Conservation (phyloP, 2,329 filamentous ascomycete species). For the Diaporthe helianthi region DNA sequence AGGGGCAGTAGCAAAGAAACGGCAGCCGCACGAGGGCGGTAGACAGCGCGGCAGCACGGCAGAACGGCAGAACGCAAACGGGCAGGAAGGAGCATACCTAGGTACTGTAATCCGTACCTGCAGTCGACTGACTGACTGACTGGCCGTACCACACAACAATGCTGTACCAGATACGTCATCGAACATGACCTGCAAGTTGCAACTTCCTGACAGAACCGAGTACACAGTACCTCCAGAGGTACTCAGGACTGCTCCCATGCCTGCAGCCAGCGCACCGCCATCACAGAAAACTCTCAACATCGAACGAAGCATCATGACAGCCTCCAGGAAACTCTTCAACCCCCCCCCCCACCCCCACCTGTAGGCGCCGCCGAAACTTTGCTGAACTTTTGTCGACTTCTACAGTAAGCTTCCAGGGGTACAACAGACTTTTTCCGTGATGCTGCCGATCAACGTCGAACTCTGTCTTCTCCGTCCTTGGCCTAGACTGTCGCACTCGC, state of each 20-base stretch:
- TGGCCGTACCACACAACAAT: neutral
- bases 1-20: neutral
- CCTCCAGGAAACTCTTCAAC: neutral
- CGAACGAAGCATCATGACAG: neutral
- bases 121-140: neutral
- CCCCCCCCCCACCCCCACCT: neutral
- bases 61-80: neutral
- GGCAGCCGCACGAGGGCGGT: neutral
- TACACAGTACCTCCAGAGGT: neutral
- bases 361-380: neutral
- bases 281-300: neutral
- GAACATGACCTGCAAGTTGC: neutral
- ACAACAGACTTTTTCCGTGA: neutral
- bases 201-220: neutral
- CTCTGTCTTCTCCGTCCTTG: neutral
- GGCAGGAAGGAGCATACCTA: conserved; percentile 12
- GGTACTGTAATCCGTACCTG: too few relatives aligned
- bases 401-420: neutral
- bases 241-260: too few relatives aligned
- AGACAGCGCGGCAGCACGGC: neutral
- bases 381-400: neutral
- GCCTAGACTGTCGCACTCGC: neutral
- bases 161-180: conserved; percentile 5
- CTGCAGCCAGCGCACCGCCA: too few relatives aligned
- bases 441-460: neutral